Conservation (phyloP, 2,329 filamentous ascomycete species). For the Fusarium sororula region DNA sequence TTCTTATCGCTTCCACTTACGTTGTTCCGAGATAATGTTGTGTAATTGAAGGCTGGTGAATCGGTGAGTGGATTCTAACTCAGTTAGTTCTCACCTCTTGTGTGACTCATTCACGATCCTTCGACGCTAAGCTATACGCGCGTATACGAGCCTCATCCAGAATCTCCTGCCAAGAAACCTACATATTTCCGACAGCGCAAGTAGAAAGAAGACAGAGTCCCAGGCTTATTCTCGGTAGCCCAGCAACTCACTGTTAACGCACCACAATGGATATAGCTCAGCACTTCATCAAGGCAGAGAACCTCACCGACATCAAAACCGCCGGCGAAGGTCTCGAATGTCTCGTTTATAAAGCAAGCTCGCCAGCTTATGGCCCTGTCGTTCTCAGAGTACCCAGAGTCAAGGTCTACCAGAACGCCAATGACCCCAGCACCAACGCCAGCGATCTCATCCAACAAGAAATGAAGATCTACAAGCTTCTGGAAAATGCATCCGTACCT, state of each 20-base stretch:
- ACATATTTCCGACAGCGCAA: rapidly evolving
- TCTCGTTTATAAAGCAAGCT: conserved; percentile 5
- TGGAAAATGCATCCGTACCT: background rate
- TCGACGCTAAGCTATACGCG: background rate
- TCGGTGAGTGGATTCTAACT: background rate
- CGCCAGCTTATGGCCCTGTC: background rate
- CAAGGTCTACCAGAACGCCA: conserved; percentile 11
- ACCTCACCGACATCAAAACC: background rate
- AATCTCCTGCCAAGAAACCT: background rate
- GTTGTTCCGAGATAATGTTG: background rate
- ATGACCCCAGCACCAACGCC: background rate
- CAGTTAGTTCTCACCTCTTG: background rate
- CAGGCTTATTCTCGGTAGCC: background rate
- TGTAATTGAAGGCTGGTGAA: background rate
- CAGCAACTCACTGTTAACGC: background rate
- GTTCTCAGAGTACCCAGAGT: conserved; percentile 7
- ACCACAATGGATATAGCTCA: background rate
- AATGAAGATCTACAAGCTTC: background rate
- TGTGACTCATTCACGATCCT: background rate
- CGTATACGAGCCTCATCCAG: background rate
- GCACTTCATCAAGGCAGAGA: background rate
- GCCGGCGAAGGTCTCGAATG: conserved; percentile 15
- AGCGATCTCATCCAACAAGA: conserved; percentile 2
- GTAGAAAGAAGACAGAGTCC: background rate
- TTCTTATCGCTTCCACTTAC: rapidly evolving